Conservation (phyloP, 208 protist species). For the Leishmania mexicana region DNA sequence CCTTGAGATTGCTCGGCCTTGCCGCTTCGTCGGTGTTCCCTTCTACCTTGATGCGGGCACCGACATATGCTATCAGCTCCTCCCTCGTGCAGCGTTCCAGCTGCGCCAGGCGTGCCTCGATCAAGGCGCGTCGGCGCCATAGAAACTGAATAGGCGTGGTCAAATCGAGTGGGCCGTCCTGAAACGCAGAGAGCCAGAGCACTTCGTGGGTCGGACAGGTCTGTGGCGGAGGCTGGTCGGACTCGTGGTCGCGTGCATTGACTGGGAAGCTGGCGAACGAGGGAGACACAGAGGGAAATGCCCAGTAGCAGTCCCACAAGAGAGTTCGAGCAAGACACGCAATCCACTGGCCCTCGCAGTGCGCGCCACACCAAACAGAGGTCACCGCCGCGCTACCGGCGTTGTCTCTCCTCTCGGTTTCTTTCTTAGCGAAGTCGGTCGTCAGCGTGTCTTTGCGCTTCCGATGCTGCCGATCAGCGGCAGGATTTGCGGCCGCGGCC, state of each 20-base stretch:
- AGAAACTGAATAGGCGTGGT: conserved; percentile 39
- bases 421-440: background rate
- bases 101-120: conserved; percentile 49
- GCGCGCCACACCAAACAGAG: conserved; percentile 55
- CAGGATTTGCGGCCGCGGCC: background rate
- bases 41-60: conserved; percentile 26
- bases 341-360: conserved; percentile 85
- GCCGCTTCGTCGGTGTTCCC: background rate
- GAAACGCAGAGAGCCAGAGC: conserved; percentile 73
- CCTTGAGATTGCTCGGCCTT: background rate
- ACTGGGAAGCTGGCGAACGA: background rate
- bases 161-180: conserved; percentile 67
- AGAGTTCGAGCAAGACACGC: conserved; percentile 56
- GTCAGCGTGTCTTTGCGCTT: background rate
- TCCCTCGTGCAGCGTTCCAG: conserved; percentile 54
- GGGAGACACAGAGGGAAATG: conserved; percentile 12
- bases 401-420: background rate
- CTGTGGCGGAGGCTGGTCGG: background rate
- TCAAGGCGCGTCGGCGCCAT: conserved; percentile 37
- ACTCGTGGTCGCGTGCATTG: background rate
- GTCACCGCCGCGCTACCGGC: background rate
- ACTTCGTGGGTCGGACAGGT: background rate
- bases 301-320: conserved; percentile 58
- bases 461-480: background rate
- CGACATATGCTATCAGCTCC: conserved; percentile 39